Evolutionary conservation across 768 basidiomycete species (phyloP).

Genomic region (Suillus spraguei): DNA sequence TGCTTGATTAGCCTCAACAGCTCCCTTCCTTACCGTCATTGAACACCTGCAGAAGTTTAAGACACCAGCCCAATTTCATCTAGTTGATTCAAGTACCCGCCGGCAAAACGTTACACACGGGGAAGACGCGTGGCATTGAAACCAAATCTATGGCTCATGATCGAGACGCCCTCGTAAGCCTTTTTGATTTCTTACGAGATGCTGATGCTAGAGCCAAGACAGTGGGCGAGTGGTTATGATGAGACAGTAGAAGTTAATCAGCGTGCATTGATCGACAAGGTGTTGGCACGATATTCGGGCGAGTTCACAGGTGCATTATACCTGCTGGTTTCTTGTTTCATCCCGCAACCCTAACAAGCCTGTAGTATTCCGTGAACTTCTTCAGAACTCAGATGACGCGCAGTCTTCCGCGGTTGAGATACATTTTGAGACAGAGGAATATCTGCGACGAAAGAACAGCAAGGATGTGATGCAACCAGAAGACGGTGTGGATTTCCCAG

Average conservation of each 20-base stretch:
- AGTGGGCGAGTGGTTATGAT: constrained; percentile 67
- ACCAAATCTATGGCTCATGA: constrained; percentile 29
- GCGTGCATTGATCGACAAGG: constrained; percentile 95
- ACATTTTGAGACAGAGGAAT: constrained; percentile 68
- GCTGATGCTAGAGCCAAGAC: constrained; percentile 9
- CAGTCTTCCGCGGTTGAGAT: constrained; percentile 77
- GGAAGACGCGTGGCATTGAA: constrained; percentile 18
- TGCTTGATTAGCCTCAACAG: not conserved
- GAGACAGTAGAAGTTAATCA: constrained; percentile 93
- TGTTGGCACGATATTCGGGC: constrained; percentile 92
- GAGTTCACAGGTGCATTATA: constrained; percentile 73
- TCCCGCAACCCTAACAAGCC: not conserved
- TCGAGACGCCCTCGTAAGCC: constrained; percentile 32
- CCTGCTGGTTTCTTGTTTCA: not conserved
- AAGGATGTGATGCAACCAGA: constrained; percentile 15
- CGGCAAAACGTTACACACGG: constrained; percentile 16
- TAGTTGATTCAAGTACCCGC: not conserved
- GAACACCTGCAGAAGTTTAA: not conserved
- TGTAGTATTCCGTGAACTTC: constrained; percentile 74
- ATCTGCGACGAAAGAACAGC: constrained; percentile 36
- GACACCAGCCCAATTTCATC: constrained; percentile 8
- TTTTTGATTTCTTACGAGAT: not conserved
- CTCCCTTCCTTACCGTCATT: not conserved
- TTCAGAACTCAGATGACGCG: constrained; percentile 97
- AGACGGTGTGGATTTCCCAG: constrained; percentile 43